Base-by-base conservation (phyloP, 768 basidiomycete genomes). In the Mycena pura region DNA sequence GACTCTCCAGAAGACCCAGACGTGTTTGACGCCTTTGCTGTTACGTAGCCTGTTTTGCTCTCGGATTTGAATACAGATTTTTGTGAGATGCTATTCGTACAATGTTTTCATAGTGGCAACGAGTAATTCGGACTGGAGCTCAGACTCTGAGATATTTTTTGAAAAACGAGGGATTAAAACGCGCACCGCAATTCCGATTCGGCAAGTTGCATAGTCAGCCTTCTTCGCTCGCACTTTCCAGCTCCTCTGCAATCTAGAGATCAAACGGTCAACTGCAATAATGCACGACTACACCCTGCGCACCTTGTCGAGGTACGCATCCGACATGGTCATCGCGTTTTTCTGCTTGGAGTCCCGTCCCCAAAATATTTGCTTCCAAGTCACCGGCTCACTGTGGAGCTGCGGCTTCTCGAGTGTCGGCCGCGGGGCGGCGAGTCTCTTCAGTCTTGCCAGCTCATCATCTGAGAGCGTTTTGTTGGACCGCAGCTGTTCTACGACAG, bases 381-480 rank as follows among this genome's bases (percentile, higher is more conserved):
- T 31, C n/a, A 63, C 62, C 6, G 62, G 65, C 54, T 66, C 62
- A 36, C 57, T 60, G 11, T 24, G 50, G 27, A 40, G 62, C 38
- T 58, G 31, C 21, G 61, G 62, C 21, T 61, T 56, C 7, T 39
- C 40, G 14, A 62, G 22, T 7, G 47, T 51, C 6, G 64, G 56
- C 10, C 60, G 40, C 1, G 64, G 64, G 13, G 64, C 60, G 5
- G 85, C 86, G 22, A 92, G 80, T 51, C 77, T 81, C 67, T 80
- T 81, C 52, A 91, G 72, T 57, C 83, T 76, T 39, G 75, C 79
- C 24, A 90, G 73, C 65, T 90, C 89, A 31, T 76, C 81, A 64
- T 75, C 73, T 3, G 82, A 74, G 47, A 86, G 69, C 32, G 74
- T 65, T 53, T 77, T 78, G 50, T 79, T 78, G 2, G 82, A 78